Conservation (phyloP, 768 basidiomycete species). For the Phanerochaete sordida region DNA sequence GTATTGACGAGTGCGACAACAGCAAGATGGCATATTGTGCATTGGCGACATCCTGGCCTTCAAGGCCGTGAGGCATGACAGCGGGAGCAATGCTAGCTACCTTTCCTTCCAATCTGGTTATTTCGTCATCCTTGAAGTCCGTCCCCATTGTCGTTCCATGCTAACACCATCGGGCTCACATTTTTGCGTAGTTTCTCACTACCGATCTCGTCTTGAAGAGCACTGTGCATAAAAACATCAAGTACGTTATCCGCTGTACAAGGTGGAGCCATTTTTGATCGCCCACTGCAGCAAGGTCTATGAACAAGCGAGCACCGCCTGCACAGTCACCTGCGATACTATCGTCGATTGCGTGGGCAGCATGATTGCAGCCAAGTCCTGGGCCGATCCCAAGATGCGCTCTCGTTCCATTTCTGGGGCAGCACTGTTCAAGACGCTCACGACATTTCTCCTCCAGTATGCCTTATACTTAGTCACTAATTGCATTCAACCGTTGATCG, state of each 20-base stretch:
- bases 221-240: slow-evolving; percentile 28
- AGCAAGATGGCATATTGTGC: slow-evolving; percentile 26
- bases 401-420: slow-evolving; percentile 16
- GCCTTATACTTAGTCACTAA: not conserved
- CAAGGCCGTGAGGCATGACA: slow-evolving; percentile 15
- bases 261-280: not conserved
- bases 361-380: slow-evolving; percentile 21
- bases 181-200: slow-evolving; percentile 23
- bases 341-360: slow-evolving; percentile 17
- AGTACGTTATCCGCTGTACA: slow-evolving; percentile 17
- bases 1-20: not conserved
- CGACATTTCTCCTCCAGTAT: slow-evolving; percentile 18
- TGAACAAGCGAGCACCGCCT: slow-evolving; percentile 23
- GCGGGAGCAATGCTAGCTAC: not conserved
- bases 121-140: slow-evolving; percentile 27
- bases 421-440: slow-evolving; percentile 27
- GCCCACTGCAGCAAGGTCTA: slow-evolving; percentile 16
- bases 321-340: slow-evolving; percentile 15
- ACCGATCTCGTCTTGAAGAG: slow-evolving; percentile 28
- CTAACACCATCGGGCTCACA: not conserved
- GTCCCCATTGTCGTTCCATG: not conserved
- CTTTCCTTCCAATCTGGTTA: slow-evolving; percentile 31
- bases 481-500: not conserved
- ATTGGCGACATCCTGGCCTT: slow-evolving; percentile 27
- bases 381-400: slow-evolving; percentile 17